Base-by-base conservation (phyloP, 495 filamentous ascomycete species). In the Podospora sp. region DNA sequence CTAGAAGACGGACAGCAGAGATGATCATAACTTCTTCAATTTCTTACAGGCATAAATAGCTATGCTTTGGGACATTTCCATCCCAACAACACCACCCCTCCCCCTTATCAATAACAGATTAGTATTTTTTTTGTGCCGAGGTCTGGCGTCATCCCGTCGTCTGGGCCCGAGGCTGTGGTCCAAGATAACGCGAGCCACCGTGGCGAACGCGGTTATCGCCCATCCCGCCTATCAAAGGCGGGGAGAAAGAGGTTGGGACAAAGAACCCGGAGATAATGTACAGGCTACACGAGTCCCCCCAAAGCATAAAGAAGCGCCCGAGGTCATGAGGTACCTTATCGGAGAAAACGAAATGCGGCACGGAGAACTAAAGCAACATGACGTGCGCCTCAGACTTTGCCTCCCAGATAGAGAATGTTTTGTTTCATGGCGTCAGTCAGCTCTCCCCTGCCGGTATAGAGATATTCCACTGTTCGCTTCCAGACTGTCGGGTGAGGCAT, bases 401-500 rank as follows among this genome's bases (percentile, higher is more conserved):
- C 84, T 22, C 81, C 84, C 26, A 87, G 67, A 65, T 85, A 84
- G 67, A 81, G 57, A 29, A 88, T 83, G 62, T 85, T 87, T 67
- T 85, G 78, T 57, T 70, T 78, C 22, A 85, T 77, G 8, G 76
- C 71, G 11, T 76, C 71, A 1, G 79, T 84, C 24, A 86, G 65
- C 60, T 80, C 78, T 14, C 75, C 80, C 58, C 78, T 73, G 7
- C 84, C 83, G 0, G 81, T 85, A 68, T 88, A 87, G 50, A 83
- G 76, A 68, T 83, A 82, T 12, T 74, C 75, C 21, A 86, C 77
- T 1, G 82, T 84, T 57, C 82, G 76, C 0, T 63, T 60, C 86
- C 86, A 88, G 9, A 73, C 80, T 56, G 84, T 78, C 0, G 86
- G 85, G 55, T 82, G 78, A 14, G 85, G 86, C 60, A 88, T 51